Conservation (phyloP, 306 rosid genomes). For the Glycine tomentella region DNA sequence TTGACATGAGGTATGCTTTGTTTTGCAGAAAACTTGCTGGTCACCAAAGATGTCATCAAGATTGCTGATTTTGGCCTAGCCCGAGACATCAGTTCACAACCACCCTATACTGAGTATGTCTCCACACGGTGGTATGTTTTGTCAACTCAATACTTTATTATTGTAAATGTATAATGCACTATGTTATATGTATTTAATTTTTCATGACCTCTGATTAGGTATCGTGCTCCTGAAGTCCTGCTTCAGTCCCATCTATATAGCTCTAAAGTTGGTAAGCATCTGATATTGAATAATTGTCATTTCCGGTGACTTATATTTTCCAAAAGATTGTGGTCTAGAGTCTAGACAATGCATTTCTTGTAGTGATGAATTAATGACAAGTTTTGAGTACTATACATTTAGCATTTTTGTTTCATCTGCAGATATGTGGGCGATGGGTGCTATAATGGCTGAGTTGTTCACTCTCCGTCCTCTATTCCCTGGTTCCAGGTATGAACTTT, state of each 20-base stretch:
- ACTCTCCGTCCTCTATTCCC: conserved; percentile 94
- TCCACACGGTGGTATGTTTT: conserved; percentile 91
- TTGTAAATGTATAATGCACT: conserved; percentile 21
- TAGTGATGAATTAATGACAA: not conserved
- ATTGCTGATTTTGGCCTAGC: conserved; percentile 98
- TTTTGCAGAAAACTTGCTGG: conserved; percentile 89
- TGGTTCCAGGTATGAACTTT: conserved; percentile 68
- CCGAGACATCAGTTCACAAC: conserved; percentile 85
- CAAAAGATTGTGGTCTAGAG: conserved; percentile 2
- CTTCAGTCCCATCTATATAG: conserved; percentile 86
- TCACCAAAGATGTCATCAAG: conserved; percentile 78
- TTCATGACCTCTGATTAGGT: conserved; percentile 61
- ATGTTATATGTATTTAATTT: not conserved
- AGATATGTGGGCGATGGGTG: conserved; percentile 99
- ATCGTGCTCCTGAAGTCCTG: conserved; percentile 98
- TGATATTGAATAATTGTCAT: conserved; percentile 7
- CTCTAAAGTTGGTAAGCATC: conserved; percentile 90
- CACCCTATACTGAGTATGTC: conserved; percentile 95
- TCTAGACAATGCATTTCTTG: conserved; percentile 13
- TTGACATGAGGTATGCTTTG: conserved; percentile 12
- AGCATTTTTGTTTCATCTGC: conserved; percentile 21
- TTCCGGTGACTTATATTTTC: not conserved
- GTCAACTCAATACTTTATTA: conserved; percentile 18
- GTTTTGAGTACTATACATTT: not conserved
- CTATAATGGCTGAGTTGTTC: conserved; percentile 93